Evolutionary conservation across 2,329 filamentous ascomycete species (phyloP).

Genomic region (Escovopsis sp.): DNA sequence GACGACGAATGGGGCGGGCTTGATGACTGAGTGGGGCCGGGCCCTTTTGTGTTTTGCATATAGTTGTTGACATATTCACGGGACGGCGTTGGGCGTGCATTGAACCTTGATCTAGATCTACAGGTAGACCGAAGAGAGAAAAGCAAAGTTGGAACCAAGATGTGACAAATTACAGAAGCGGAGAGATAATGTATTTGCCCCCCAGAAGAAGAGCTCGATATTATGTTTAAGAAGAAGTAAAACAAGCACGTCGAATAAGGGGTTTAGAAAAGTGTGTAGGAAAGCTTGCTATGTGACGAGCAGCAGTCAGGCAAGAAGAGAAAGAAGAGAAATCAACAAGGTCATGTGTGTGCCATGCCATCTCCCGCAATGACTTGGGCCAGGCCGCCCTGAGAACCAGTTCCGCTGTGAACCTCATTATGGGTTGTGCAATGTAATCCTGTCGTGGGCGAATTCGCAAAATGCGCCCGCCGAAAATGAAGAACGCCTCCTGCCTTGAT

Average conservation of each 20-base stretch:
- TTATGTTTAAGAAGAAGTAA: neutral
- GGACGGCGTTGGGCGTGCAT: too few relatives aligned
- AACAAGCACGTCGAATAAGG: too few relatives aligned
- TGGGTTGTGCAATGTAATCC: neutral
- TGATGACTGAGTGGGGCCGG: conserved; percentile 27
- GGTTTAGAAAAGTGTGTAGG: too few relatives aligned
- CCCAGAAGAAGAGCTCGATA: neutral
- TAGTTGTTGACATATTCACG: too few relatives aligned
- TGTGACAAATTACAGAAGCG: too few relatives aligned
- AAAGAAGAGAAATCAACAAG: neutral
- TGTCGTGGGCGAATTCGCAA: neutral
- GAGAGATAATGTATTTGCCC: too few relatives aligned
- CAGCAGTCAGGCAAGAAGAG: neutral
- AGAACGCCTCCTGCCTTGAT: neutral
- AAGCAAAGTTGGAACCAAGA: too few relatives aligned
- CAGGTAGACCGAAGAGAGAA: too few relatives aligned
- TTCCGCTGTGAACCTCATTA: neutral
- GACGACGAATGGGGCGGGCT: conserved; percentile 53
- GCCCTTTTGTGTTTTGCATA: too few relatives aligned
- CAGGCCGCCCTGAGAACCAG: neutral
- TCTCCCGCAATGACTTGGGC: neutral
- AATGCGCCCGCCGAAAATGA: neutral
- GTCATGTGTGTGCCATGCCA: neutral
- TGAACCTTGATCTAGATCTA: too few relatives aligned
- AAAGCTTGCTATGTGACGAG: neutral